Conservation (phyloP, 2,329 filamentous ascomycete genomes). For the Cyphellophora europaea region DNA sequence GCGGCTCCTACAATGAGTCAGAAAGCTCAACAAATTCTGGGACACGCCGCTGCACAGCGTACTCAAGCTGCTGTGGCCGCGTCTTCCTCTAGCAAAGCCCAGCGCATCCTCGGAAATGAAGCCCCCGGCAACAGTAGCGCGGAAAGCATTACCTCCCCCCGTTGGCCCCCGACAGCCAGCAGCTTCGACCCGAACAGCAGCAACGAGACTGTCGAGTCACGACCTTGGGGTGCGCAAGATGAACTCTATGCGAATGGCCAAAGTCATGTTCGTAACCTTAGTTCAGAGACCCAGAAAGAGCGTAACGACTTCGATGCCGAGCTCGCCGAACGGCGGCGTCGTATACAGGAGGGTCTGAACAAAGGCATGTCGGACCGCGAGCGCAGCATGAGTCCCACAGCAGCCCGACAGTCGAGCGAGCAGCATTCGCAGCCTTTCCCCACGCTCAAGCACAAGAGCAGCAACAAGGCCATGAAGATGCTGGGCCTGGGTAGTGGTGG, state of each 20-base stretch:
- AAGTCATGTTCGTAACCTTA: slow-evolving; percentile 18
- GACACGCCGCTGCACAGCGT: slow-evolving; percentile 26
- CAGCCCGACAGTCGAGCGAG: slow-evolving; percentile 22
- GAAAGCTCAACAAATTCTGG: slow-evolving; percentile 28
- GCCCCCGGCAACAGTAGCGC: slow-evolving; percentile 6
- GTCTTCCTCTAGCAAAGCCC: too few relatives aligned
- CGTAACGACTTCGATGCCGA: slow-evolving; percentile 39
- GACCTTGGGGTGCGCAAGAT: not conserved
- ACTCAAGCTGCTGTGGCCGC: slow-evolving; percentile 19
- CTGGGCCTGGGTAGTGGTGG: slow-evolving; percentile 24
- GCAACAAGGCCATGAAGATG: slow-evolving; percentile 29
- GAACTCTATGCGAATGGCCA: slow-evolving; percentile 3
- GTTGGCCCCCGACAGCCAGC: not conserved
- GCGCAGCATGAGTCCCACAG: slow-evolving; percentile 25
- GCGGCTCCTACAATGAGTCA: slow-evolving; percentile 22
- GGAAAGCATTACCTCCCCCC: not conserved
- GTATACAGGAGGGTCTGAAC: slow-evolving; percentile 40
- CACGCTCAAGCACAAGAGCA: slow-evolving; percentile 32
- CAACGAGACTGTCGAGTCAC: slow-evolving; percentile 3
- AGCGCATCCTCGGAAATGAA: slow-evolving; percentile 13
- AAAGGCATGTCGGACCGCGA: slow-evolving; percentile 32
- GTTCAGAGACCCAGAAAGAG: slow-evolving; percentile 39
- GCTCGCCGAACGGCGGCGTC: slow-evolving; percentile 36
- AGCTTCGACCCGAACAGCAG: not conserved
- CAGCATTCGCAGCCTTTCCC: slow-evolving; percentile 30